A percentile compares a stretch with the other conserved stretches of the same genome.
Evolutionary conservation across 768 basidiomycete genomes (phyloP).

Genomic region (Rhizopogon rudus): DNA sequence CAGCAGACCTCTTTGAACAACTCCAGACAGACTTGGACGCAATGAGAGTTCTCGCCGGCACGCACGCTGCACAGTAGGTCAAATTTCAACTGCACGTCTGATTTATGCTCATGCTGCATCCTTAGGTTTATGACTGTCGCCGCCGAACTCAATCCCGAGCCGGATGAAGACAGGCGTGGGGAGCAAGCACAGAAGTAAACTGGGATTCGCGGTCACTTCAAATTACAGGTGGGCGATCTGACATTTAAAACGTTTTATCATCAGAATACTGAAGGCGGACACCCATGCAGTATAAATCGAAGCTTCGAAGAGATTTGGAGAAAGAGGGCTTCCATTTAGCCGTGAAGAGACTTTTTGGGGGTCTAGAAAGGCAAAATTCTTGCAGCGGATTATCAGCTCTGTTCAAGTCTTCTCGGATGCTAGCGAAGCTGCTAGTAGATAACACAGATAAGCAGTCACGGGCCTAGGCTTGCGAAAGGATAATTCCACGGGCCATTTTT

Average conservation of each 20-base stretch:
- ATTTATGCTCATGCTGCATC: not conserved
- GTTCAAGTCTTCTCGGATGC: no score
- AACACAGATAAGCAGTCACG: no score
- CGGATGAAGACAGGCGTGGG: constrained; percentile 9
- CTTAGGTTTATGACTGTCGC: constrained; percentile 49
- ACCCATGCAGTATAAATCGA: no score
- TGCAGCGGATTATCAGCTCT: no score
- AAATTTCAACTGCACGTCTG: not conserved
- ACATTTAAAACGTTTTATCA: not conserved
- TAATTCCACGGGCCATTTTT: no score
- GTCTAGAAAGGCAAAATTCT: no score
- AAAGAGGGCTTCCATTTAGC: no score
- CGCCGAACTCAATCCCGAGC: constrained; percentile 34
- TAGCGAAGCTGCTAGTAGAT: no score
- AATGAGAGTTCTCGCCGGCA: constrained; percentile 74
- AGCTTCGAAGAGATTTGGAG: no score
- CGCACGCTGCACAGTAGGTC: constrained; percentile 78
- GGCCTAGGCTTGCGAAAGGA: no score
- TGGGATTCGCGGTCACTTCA: not conserved
- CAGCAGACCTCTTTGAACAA: constrained; percentile 73
- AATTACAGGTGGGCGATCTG: not conserved
- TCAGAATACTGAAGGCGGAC: no score
- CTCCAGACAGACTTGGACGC: constrained; percentile 72
- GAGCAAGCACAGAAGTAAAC: not conserved
- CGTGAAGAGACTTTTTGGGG: no score